These are phyloP conservation scores for Solanum bulbocastanum DNA, from an alignment of 257 asterid genomes.

Conservation along the genomic window DNA sequence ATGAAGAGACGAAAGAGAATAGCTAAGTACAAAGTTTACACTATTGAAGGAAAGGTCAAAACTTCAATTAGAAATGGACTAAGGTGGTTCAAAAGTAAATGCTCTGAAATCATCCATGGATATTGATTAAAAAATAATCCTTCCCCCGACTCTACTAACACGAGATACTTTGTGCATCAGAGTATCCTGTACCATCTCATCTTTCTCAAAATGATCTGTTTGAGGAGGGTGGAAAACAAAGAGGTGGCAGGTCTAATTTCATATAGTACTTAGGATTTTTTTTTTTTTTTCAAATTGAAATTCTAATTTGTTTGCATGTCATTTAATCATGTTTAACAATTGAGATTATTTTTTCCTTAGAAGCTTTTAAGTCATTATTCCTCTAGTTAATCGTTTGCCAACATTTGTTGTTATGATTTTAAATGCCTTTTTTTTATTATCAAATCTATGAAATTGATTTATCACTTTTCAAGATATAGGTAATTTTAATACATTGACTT, in stretches of 20 bases:
- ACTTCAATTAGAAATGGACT: constrained; percentile 56
- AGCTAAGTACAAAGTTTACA: constrained; percentile 62
- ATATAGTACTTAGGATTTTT: background rate
- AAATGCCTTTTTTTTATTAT: background rate
- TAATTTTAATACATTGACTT: background rate
- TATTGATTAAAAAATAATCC: constrained; percentile 15
- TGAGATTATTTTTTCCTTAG: background rate
- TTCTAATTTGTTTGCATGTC: background rate
- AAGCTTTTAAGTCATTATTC: background rate
- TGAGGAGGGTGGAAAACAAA: background rate
- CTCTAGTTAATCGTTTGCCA: background rate
- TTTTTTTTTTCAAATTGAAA: background rate
- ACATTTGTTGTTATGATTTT: background rate
- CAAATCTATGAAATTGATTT: background rate
- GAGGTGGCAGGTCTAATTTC: background rate
- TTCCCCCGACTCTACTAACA: background rate
- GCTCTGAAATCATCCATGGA: constrained; percentile 69
- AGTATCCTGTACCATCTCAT: fast-evolving
- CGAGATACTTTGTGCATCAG: background rate
- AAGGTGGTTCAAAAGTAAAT: constrained; percentile 66
- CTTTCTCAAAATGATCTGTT: background rate
- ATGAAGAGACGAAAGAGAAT: constrained; percentile 67
- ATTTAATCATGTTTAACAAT: background rate
- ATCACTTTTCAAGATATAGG: background rate
- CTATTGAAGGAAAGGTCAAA: constrained; percentile 67